A percentile compares a stretch with the other conserved stretches of the same genome.
Conservation (phyloP, 768 basidiomycete species). For the Suillus subluteus region DNA sequence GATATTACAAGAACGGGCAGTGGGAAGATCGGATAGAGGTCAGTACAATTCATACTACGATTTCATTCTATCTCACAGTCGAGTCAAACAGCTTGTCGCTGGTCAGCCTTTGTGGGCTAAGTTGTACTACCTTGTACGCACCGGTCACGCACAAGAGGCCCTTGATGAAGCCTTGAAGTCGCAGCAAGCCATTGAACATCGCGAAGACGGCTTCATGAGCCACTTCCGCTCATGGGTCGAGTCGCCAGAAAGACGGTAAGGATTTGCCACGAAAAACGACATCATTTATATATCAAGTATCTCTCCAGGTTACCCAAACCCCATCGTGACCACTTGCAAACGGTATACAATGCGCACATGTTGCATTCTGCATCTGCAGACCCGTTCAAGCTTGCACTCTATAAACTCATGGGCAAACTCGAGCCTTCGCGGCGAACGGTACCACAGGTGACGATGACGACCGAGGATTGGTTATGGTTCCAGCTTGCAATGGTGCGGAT, state of each 20-base stretch:
- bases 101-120: constrained; percentile 93
- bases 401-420: constrained; percentile 93
- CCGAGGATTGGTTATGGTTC: constrained; percentile 99
- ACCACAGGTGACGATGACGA: constrained; percentile 83
- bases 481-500: constrained; percentile 79
- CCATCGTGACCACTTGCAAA: constrained; percentile 79
- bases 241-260: constrained; percentile 76
- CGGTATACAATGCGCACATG: constrained; percentile 86
- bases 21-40: constrained; percentile 93
- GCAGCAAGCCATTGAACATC: constrained; percentile 71
- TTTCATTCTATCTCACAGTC: constrained; percentile 6
- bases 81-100: constrained; percentile 65
- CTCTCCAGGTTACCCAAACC: constrained; percentile 63
- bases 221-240: constrained; percentile 86
- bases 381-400: constrained; percentile 94
- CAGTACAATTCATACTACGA: constrained; percentile 21
- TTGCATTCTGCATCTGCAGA: constrained; percentile 85
- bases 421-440: constrained; percentile 83
- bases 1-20: constrained; percentile 76
- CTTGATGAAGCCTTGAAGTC: constrained; percentile 72
- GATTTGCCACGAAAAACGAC: constrained; percentile 1
- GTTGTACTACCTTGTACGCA: constrained; percentile 89
- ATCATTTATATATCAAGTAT: constrained; percentile 5
- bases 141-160: constrained; percentile 82
- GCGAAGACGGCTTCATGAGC: constrained; percentile 81